Base-by-base conservation (phyloP, 306 rosid genomes). In the Begonia peltatifolia region DNA sequence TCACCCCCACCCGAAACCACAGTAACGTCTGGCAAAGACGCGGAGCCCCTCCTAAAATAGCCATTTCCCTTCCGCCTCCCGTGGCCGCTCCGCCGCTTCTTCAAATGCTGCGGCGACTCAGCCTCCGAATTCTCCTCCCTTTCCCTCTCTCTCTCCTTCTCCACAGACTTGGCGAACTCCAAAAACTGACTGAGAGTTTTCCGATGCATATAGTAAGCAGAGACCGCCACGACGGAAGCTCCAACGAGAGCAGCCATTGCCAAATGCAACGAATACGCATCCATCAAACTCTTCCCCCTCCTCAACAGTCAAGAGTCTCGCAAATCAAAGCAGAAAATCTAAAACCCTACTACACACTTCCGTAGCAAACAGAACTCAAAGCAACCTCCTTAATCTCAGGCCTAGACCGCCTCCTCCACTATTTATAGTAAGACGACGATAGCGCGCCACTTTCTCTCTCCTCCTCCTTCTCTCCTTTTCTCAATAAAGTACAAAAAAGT, bases 1-100 rank as follows among this genome's bases (percentile, higher is more conserved):
- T 76, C 89, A 12, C 70, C 11, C 57, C 64, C 80, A 9, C 69
- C 76, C 50, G 75, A 68, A 50, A 89, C 63, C 56, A 46, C 74
- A 54, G 82, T 78, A 12, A 90, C 95, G 52, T 90, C 97, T 4
- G 95, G 94, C 66, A 78, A 47, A 8, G 97, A 90, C 48, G 80
- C 72, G 12, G 94, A 85, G 58, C 59, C 68, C 0, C 84, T 70
- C 22, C 84, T 68, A 58, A 74, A 70, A 43, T 68, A 64, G 0
- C 78, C 73, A 55, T 5, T 68, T 6, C 54, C 75, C 58, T 63
- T 76, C 53, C 79, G 81, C 59, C 65, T 76, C 43, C 72, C 52
- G 58, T 69, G 56, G n/a, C 15, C 50, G 13, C 71, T 41, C 11
- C 74, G 76, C 18, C 78, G 75, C 70, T 68, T 90, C 77, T 59